A percentile compares a stretch with the other conserved stretches of the same genome.
Conservation (phyloP, 1,284 basidiomycete genomes). For the Athelia psychrophila region DNA sequence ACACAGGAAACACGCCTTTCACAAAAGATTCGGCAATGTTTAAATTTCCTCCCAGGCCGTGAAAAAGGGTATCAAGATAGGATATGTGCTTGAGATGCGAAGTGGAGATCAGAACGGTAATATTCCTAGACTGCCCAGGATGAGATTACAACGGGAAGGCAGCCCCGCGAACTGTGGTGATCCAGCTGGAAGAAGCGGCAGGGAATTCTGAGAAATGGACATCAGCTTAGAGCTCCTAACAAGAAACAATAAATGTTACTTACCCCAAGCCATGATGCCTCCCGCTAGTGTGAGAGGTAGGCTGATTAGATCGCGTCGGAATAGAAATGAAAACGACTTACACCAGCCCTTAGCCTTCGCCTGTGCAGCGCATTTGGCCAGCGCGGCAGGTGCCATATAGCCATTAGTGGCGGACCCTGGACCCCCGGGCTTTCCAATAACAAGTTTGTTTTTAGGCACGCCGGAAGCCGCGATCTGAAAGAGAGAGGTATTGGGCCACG, state of each 20-base stretch:
- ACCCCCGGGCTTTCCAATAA: conserved; percentile 63
- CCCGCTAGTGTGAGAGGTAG: too few relatives aligned
- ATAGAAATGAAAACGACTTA: conserved; percentile 7
- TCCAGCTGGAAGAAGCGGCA: background rate
- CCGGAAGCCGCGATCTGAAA: conserved; percentile 51
- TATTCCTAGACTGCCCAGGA: too few relatives aligned
- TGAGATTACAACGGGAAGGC: background rate
- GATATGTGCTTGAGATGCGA: too few relatives aligned
- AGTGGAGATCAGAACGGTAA: too few relatives aligned
- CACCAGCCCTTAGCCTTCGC: conserved; percentile 57
- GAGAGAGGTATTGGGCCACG: conserved; percentile 39
- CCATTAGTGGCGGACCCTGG: conserved; percentile 54
- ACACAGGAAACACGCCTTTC: too few relatives aligned
- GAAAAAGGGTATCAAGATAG: too few relatives aligned
- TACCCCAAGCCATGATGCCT: too few relatives aligned
- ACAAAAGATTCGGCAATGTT: too few relatives aligned
- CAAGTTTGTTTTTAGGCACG: conserved; percentile 48
- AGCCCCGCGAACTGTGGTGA: background rate
- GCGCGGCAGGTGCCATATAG: conserved; percentile 47
- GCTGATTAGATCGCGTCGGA: too few relatives aligned
- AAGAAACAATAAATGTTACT: conserved; percentile 30
- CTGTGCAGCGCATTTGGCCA: conserved; percentile 52
- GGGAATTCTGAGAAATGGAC: background rate
- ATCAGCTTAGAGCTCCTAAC: background rate
- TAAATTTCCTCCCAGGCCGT: too few relatives aligned